Conservation (phyloP, 2,329 filamentous ascomycete species). For the Aspergillus glaucus region DNA sequence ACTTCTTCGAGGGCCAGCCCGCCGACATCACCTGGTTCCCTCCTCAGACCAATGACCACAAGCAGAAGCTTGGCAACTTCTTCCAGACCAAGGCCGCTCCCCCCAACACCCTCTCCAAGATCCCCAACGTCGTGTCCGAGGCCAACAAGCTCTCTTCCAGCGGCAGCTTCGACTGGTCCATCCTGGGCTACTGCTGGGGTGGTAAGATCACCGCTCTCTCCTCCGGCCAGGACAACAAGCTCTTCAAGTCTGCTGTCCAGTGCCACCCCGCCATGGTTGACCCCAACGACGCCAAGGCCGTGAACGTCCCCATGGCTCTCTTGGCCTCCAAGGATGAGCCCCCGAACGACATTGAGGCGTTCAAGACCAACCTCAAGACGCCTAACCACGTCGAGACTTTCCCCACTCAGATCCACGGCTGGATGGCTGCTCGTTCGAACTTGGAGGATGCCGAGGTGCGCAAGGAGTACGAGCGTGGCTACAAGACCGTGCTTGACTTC, state of each 20-base stretch:
- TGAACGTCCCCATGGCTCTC: conserved; percentile 53
- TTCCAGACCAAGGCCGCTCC: conserved; percentile 53
- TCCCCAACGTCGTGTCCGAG: conserved; percentile 51
- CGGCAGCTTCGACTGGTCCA: conserved; percentile 49
- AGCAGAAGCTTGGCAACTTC: conserved; percentile 54
- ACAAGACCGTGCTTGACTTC: conserved; percentile 35
- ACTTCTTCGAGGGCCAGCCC: conserved; percentile 78
- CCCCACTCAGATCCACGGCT: conserved; percentile 39
- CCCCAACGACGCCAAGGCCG: conserved; percentile 48
- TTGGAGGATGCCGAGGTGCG: conserved; percentile 34
- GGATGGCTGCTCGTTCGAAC: conserved; percentile 41
- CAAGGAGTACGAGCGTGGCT: conserved; percentile 41
- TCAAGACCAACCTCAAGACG: conserved; percentile 32
- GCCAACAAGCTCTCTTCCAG: conserved; percentile 42
- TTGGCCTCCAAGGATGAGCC: conserved; percentile 54
- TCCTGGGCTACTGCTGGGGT: conserved; percentile 58
- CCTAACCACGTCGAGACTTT: conserved; percentile 41
- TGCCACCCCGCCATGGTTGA: conserved; percentile 58
- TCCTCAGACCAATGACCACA: conserved; percentile 55
- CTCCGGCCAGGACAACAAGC: conserved; percentile 42
- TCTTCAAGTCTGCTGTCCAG: conserved; percentile 53
- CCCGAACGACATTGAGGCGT: conserved; percentile 41
- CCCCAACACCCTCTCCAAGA: conserved; percentile 50
- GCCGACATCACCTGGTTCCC: conserved; percentile 57
- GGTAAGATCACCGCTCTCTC: conserved; percentile 52